phyloP scores from a whole-genome alignment of 2,329 filamentous ascomycete genomes.

The Neofusicoccum laricinum region DNA sequence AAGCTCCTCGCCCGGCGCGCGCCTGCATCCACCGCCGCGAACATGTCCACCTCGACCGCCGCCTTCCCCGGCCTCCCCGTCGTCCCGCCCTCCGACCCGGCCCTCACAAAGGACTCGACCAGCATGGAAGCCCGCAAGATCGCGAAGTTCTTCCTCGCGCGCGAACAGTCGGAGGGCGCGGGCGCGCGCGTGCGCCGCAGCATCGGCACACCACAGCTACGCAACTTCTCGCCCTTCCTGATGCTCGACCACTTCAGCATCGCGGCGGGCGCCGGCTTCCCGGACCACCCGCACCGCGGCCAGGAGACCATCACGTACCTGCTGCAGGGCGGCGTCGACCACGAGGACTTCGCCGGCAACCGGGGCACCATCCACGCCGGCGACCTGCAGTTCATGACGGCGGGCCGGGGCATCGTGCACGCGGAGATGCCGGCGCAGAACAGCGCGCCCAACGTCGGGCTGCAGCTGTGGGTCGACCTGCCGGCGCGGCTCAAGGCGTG shows the following conservation, averaged over 20 bases:
- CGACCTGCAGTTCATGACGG: constrained; percentile 98
- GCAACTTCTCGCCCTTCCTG: constrained; percentile 87
- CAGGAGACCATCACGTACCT: constrained; percentile 92
- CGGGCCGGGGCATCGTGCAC: constrained; percentile 86
- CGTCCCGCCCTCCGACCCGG: constrained; percentile 43
- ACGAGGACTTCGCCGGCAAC: constrained; percentile 89
- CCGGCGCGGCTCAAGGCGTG: constrained; percentile 78
- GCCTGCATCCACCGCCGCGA: neutral
- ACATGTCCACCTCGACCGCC: constrained; percentile 30
- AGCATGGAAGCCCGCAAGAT: constrained; percentile 74
- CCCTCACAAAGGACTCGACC: constrained; percentile 42
- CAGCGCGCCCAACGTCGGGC: constrained; percentile 74
- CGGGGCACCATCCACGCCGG: constrained; percentile 78
- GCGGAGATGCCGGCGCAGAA: constrained; percentile 90
- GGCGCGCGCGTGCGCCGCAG: constrained; percentile 84
- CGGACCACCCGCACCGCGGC: constrained; percentile 79
- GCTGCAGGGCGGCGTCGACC: constrained; percentile 79
- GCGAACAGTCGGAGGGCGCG: constrained; percentile 83
- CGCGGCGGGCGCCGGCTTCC: constrained; percentile 78
- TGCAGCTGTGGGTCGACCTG: constrained; percentile 95
- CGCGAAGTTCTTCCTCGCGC: constrained; percentile 76
- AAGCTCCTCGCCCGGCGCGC: constrained; percentile 19
- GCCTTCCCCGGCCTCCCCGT: constrained; percentile 49
- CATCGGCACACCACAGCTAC: constrained; percentile 77
- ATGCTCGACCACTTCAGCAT: constrained; percentile 95